Conservation (phyloP, 2,329 filamentous ascomycete genomes). For the Polytolypa hystricis region DNA sequence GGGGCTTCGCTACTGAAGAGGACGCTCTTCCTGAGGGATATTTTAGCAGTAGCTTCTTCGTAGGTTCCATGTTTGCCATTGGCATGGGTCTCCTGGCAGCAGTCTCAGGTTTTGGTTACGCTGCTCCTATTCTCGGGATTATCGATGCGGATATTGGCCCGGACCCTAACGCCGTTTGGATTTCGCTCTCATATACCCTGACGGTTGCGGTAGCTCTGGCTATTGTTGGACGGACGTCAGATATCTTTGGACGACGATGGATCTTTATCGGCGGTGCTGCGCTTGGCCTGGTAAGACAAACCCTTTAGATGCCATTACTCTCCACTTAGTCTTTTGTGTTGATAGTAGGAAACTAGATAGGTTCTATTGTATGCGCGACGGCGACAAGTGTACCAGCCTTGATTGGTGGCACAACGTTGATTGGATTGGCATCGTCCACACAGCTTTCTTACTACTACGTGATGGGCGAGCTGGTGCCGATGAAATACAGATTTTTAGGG, state of each 20-base stretch:
- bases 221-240: neutral
- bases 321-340: too few species aligned
- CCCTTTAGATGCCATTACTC: too few species aligned
- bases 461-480: neutral
- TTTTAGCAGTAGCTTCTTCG: neutral
- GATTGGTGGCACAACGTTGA: neutral
- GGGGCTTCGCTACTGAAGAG: too few species aligned
- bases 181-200: neutral
- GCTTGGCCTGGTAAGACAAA: too few species aligned
- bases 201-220: neutral
- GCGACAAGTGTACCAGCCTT: neutral
- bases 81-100: neutral
- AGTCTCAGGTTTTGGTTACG: neutral
- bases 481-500: neutral
- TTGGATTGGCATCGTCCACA: neutral
- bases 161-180: neutral
- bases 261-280: neutral
- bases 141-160: neutral
- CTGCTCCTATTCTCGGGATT: neutral
- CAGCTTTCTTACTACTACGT: neutral
- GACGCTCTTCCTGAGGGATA: too few species aligned
- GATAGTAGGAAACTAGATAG: too few species aligned
- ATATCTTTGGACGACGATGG: neutral
- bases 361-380: neutral
- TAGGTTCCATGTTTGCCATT: neutral